Conservation (phyloP, 345 rosid species). For the Acer negundo region DNA sequence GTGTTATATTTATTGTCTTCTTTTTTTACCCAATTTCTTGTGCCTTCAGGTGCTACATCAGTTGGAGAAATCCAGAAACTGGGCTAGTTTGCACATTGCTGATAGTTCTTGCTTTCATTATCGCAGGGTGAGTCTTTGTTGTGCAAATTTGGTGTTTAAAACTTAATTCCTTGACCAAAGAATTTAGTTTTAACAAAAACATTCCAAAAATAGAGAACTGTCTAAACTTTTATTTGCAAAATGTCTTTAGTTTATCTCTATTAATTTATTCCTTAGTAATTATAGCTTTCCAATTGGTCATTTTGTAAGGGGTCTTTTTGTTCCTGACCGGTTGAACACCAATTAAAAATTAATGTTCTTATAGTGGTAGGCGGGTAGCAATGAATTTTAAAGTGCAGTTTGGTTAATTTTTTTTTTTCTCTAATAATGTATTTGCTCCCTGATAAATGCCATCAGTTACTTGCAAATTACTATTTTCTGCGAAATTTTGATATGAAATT, state of each 20-base stretch:
- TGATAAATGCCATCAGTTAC: background rate
- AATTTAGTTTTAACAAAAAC: background rate
- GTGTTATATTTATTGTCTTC: slow-evolving; percentile 11
- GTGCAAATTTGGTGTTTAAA: slow-evolving; percentile 1
- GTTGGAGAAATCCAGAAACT: slow-evolving; percentile 61
- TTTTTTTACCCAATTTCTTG: slow-evolving; percentile 14
- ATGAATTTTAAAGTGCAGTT: slow-evolving; percentile 3
- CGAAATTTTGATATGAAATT: background rate
- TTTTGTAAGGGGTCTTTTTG: background rate
- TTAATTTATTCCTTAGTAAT: background rate
- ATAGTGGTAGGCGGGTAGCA: background rate
- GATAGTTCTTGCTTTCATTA: slow-evolving; percentile 95
- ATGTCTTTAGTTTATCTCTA: background rate
- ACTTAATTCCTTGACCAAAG: background rate
- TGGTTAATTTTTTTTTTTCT: background rate
- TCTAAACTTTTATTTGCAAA: background rate
- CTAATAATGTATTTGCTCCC: background rate
- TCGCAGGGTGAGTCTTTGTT: slow-evolving; percentile 59
- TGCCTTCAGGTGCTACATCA: slow-evolving; percentile 64
- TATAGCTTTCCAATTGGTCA: background rate
- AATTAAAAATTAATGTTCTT: background rate
- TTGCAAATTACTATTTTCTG: background rate
- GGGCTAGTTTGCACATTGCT: slow-evolving; percentile 85
- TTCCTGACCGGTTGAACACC: background rate
- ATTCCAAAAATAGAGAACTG: background rate